A percentile compares a stretch with the other conserved stretches of the same genome.
phyloP scores from a whole-genome alignment of 2,329 filamentous ascomycete species.

The Hirsutella minnesotensis region DNA sequence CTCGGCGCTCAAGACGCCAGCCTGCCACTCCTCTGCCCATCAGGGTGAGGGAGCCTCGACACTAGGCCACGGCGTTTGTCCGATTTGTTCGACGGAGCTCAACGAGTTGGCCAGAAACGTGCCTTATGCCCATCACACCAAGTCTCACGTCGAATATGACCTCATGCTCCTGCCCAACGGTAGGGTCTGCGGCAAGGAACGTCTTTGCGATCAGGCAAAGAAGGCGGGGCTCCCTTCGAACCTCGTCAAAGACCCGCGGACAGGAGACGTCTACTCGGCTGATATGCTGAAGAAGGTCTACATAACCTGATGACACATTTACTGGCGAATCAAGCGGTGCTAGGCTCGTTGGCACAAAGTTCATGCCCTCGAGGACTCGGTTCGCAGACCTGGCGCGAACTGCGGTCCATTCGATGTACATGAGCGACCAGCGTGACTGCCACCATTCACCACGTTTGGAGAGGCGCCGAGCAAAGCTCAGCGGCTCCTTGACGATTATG shows the following conservation, averaged over 20 bases:
- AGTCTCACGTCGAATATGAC: slow-evolving; percentile 84
- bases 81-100: slow-evolving; percentile 90
- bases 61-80: slow-evolving; percentile 68
- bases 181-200: slow-evolving; percentile 67
- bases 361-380: no score
- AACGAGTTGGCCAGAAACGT: slow-evolving; percentile 82
- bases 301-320: slow-evolving; percentile 76
- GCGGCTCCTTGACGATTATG: no score
- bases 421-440: no score
- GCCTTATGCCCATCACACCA: slow-evolving; percentile 89
- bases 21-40: slow-evolving; percentile 63
- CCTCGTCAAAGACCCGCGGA: slow-evolving; percentile 67
- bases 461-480: no score
- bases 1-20: slow-evolving; percentile 89
- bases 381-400: no score
- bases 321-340: no score
- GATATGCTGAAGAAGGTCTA: slow-evolving; percentile 73
- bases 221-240: slow-evolving; percentile 61
- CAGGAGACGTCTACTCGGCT: slow-evolving; percentile 52
- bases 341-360: no score
- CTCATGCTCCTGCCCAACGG: slow-evolving; percentile 79
- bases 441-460: no score
- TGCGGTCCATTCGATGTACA: no score
- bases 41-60: slow-evolving; percentile 18
- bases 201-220: slow-evolving; percentile 63